These are phyloP conservation scores for Pontederia paniculata DNA, from an alignment of 176 grass and related monocot genomes.

Conservation along the genomic window DNA sequence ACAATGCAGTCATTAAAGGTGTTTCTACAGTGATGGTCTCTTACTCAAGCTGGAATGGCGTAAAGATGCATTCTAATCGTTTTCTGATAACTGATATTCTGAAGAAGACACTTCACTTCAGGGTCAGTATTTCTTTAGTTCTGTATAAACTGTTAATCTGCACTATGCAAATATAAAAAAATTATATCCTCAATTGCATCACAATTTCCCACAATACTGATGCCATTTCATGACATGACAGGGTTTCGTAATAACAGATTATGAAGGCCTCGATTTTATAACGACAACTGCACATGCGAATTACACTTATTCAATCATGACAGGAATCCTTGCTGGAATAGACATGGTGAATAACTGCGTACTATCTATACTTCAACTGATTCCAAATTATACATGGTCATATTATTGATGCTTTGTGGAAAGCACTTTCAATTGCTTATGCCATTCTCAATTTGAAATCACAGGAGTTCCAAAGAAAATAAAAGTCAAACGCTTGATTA, in stretches of 20 bases:
- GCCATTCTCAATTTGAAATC: too few species aligned
- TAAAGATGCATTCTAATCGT: conserved; percentile 73
- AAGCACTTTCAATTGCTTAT: too few species aligned
- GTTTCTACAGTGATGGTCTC: conserved; percentile 74
- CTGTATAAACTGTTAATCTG: too few species aligned
- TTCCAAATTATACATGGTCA: background rate
- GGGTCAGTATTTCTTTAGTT: conserved; percentile 30
- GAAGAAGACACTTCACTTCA: conserved; percentile 61
- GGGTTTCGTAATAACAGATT: conserved; percentile 74
- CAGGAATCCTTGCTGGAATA: conserved; percentile 47
- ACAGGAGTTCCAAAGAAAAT: too few species aligned
- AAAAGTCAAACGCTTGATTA: too few species aligned
- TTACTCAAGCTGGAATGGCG: conserved; percentile 65
- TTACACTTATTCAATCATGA: conserved; percentile 54
- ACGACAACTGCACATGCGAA: conserved; percentile 37
- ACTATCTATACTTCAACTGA: background rate
- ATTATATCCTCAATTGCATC: background rate
- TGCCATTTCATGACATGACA: background rate
- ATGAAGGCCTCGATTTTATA: conserved; percentile 58
- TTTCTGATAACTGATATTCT: conserved; percentile 52
- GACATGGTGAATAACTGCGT: conserved; percentile 40
- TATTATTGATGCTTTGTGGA: too few species aligned
- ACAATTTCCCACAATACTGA: background rate
- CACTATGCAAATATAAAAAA: background rate
- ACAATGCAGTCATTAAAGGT: conserved; percentile 47